These are phyloP conservation scores for Bolboschoenus planiculmis DNA, from an alignment of 176 grass and related monocot species.

Conservation along the genomic window DNA sequence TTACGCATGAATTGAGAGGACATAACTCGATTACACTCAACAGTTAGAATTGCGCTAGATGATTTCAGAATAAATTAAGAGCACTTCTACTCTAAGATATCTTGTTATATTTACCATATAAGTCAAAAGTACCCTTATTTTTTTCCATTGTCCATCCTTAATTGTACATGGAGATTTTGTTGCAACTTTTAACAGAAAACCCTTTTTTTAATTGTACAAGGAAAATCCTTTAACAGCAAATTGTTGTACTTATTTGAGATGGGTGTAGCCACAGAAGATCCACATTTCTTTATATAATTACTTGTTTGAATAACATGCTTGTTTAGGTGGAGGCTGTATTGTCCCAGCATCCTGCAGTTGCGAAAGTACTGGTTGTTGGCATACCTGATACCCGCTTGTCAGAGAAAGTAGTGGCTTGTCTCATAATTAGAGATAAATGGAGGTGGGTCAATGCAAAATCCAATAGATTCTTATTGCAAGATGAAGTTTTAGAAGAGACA, in stretches of 20 bases:
- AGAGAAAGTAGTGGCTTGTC: constrained; percentile 74
- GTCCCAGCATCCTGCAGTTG: constrained; percentile 52
- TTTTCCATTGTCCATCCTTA: too few relatives aligned
- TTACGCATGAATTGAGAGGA: too few relatives aligned
- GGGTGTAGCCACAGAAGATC: neutral
- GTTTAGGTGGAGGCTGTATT: constrained; percentile 60
- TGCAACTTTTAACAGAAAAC: neutral
- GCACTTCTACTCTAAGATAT: neutral
- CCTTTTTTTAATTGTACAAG: too few relatives aligned
- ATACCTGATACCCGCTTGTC: constrained; percentile 56
- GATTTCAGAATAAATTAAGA: neutral
- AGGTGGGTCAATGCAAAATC: constrained; percentile 43
- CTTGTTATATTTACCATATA: neutral
- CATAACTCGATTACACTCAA: too few relatives aligned
- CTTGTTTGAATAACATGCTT: neutral
- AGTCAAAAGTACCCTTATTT: neutral
- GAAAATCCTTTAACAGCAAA: too few relatives aligned
- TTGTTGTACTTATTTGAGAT: too few relatives aligned
- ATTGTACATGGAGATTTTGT: too few relatives aligned
- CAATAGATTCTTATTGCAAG: constrained; percentile 18
- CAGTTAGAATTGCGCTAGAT: neutral
- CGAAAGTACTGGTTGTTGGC: constrained; percentile 50
- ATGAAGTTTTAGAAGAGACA: constrained; percentile 38
- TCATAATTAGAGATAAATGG: constrained; percentile 59
- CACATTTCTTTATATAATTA: neutral